Percentiles rank a stretch among this genome's conserved stretches.
Evolutionary conservation across 331 rosid species (phyloP).

Genomic region (Spiraea crenata): DNA sequence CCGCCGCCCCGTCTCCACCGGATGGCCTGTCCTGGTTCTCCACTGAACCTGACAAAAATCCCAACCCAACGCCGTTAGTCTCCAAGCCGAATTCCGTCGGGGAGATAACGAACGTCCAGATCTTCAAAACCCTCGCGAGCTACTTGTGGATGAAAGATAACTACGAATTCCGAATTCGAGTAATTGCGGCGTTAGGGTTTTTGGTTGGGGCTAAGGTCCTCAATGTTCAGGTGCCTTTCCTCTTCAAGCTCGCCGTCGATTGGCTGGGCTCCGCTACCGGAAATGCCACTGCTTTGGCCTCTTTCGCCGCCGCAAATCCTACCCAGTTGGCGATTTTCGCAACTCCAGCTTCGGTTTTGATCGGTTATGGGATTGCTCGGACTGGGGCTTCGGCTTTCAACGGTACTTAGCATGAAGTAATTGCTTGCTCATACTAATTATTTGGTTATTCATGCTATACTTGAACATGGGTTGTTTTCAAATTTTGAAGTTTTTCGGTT

Average conservation of each 20-base stretch:
- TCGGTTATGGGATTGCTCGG: conserved; percentile 97
- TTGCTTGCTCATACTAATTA: conserved; percentile 40
- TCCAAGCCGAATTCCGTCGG: conserved; percentile 29
- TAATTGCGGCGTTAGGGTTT: conserved; percentile 74
- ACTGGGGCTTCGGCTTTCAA: conserved; percentile 89
- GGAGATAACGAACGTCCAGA: conserved; percentile 45
- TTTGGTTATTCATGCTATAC: not conserved
- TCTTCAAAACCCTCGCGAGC: conserved; percentile 77
- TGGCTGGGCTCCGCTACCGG: conserved; percentile 74
- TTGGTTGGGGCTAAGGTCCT: conserved; percentile 95
- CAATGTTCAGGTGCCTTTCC: conserved; percentile 97
- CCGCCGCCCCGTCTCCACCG: conserved; percentile 19
- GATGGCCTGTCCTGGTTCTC: conserved; percentile 34
- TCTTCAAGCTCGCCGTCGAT: conserved; percentile 94
- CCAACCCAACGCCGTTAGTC: conserved; percentile 12
- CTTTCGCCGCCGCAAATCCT: conserved; percentile 62
- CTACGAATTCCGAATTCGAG: conserved; percentile 70
- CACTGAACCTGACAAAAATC: conserved; percentile 21
- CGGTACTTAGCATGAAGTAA: conserved; percentile 71
- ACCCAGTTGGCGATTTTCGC: conserved; percentile 64
- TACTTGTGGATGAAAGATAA: conserved; percentile 96
- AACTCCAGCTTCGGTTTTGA: conserved; percentile 82
- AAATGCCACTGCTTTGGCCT: conserved; percentile 58
- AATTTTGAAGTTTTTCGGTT: conserved; percentile 15
- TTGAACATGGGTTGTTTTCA: conserved; percentile 12